Evolutionary conservation across 306 rosid species (phyloP), one percentile per base, ranked within the genome.

Genomic region (Trifolium dubium): DNA sequence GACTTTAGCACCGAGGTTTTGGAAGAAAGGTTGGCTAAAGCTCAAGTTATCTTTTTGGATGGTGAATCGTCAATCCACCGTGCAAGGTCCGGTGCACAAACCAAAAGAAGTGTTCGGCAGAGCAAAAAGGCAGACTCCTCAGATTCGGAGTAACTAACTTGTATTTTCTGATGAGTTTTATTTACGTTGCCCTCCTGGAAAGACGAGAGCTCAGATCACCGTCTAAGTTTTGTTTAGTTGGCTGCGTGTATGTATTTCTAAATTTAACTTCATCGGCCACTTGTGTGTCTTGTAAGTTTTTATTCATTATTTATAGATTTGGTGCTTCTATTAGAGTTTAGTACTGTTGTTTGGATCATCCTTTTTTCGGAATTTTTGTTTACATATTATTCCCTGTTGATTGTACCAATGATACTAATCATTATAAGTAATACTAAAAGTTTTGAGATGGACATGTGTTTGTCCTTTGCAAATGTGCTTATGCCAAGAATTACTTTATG

Each of bases 1-100:
- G 96, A 86, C 23, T 92, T 90, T 82, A 89, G 93, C 90, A 92
- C 97, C 5, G 97, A 92, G 85, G 92, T 87, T 55, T 69, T 92
- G 70, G 97, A 89, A 77, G 98, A 92, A 75, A 92, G 97, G 77
- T 83, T 90, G 79, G 97, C 95, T 47, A 90, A 88, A 87, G 82
- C 91, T 64, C 92, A 90, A 82, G 98, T 94, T 19, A 88, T 94
- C 71, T 83, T 81, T 55, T 83, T 55, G 15, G 97, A 94, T 72
- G 97, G 97, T 13, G 99, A 92, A 83, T 88, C 97, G 8, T 93
- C 98, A 11, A 10, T 78, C 5, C 82, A 70, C 68, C 68, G 82
- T 15, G 84, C 89, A 49, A 88, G 76, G 79, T 82, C 99, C 23
- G 49, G 77, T 63, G 80, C 80, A 7, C 78, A 84, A 71, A 59